These are phyloP conservation scores for Pseudopithomyces chartarum DNA, from an alignment of 2,329 filamentous ascomycete genomes.

Conservation along the genomic window DNA sequence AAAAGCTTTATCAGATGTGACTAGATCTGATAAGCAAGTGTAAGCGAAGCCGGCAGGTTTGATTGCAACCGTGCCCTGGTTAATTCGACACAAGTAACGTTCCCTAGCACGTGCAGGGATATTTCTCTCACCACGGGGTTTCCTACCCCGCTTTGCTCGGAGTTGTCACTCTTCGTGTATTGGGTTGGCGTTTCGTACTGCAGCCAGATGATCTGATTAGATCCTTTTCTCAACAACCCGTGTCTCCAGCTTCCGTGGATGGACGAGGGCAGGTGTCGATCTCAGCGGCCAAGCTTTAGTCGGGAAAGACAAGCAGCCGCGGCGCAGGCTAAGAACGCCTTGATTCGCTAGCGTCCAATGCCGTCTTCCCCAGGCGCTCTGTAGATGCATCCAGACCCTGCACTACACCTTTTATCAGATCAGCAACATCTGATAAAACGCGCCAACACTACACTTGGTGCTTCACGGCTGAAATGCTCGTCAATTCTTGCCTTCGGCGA, in stretches of 20 bases:
- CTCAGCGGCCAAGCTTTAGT: background rate
- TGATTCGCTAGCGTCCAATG: background rate
- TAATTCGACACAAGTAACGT: background rate
- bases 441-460: background rate
- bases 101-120: background rate
- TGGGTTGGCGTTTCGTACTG: background rate
- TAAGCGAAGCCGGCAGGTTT: constrained; percentile 3
- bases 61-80: constrained; percentile 3
- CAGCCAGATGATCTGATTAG: constrained; percentile 6
- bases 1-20: constrained; percentile 18
- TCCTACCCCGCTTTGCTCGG: background rate
- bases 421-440: constrained; percentile 5
- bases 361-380: background rate
- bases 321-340: constrained; percentile 3
- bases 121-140: background rate
- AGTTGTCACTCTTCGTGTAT: background rate
- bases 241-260: background rate
- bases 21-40: constrained; percentile 9
- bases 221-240: background rate
- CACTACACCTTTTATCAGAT: constrained; percentile 5
- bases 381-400: constrained; percentile 4
- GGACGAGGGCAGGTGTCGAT: background rate
- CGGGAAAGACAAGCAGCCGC: background rate
- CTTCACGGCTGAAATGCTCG: background rate
- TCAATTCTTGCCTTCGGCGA: background rate